Evolutionary conservation across 805 yeast species (phyloP), one percentile per base, ranked within the genome.

Genomic region (Teunomyces panamensis): DNA sequence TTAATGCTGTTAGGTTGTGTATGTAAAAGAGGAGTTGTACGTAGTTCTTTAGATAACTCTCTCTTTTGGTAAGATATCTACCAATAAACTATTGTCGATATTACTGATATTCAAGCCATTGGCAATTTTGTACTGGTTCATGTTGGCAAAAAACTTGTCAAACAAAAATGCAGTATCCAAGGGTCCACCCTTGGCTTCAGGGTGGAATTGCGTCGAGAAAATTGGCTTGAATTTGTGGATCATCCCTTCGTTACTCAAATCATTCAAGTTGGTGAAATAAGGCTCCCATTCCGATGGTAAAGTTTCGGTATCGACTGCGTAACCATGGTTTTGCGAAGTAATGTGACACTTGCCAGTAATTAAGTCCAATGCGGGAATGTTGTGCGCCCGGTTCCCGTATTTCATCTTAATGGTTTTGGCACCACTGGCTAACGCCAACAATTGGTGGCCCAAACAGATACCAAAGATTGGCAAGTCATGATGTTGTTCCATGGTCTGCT

Each of bases 171-270:
- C 80, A 10, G 97, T 87, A 69, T 94, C 99, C 60, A 87, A 78
- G 49, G 99, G 99, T 58, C 99, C 99, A 59, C 99, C 98, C 74
- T 90, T 92, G 49, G 99, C 98, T 71, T 94, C 99, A 43, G 99
- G 99, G 68, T 94, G 99, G 80, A 94, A 94, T 71, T 94, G 99
- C 2, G 97, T 89, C 33, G 97, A 89, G 73, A 92, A 94, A 47
- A 92, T 87, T 45, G 99, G 99, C 67, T 81, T 85, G 34, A 81
- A 64, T 48, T 74, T 78, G 69, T 94, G 99, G 60, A 83, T 85
- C 96, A 94, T 90, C 60, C 99, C 99, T 73, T 94, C 99, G 69
- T 94, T 94, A 46, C 96, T 87, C 66, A 89, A 85, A 68, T 94
- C 99, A 67, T 94, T 94, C 71, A 92, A 78, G 73, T 94, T 94